Conservation (phyloP, 2,329 filamentous ascomycete species). For the Xylariaceae sp. region DNA sequence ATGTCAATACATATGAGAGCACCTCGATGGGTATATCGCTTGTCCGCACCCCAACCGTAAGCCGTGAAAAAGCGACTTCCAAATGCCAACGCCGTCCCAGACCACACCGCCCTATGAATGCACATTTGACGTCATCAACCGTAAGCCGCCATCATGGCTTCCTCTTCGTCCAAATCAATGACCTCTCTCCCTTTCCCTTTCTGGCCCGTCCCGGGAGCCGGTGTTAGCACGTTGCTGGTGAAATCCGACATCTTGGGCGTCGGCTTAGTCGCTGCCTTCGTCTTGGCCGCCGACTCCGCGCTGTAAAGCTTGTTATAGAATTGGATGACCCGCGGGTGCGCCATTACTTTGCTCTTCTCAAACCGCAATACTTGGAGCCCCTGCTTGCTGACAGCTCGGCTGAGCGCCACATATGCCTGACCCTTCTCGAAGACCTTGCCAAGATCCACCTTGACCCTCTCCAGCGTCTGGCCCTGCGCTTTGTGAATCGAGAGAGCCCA, state of each 20-base stretch:
- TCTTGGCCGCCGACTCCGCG: conserved; percentile 55
- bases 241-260: conserved; percentile 41
- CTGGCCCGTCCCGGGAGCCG: background rate
- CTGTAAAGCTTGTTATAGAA: conserved; percentile 85
- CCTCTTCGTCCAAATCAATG: conserved; percentile 47
- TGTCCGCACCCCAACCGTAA: no score
- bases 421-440: conserved; percentile 94
- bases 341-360: conserved; percentile 88
- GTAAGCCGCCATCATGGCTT: conserved; percentile 48
- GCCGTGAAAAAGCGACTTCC: no score
- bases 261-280: conserved; percentile 26
- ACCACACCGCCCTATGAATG: conserved; percentile 1
- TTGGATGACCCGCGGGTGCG: conserved; percentile 77
- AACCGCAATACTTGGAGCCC: conserved; percentile 88
- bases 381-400: conserved; percentile 82
- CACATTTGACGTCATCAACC: conserved; percentile 32
- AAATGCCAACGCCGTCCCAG: no score
- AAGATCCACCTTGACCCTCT: conserved; percentile 91
- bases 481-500: conserved; percentile 99
- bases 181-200: conserved; percentile 9
- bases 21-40: no score
- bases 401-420: conserved; percentile 94
- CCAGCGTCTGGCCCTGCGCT: conserved; percentile 90
- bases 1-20: no score
- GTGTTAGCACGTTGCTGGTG: conserved; percentile 27